Evolutionary conservation across 1,139 yeast species (phyloP).

Genomic region (Saccharomyces hybrid): DNA sequence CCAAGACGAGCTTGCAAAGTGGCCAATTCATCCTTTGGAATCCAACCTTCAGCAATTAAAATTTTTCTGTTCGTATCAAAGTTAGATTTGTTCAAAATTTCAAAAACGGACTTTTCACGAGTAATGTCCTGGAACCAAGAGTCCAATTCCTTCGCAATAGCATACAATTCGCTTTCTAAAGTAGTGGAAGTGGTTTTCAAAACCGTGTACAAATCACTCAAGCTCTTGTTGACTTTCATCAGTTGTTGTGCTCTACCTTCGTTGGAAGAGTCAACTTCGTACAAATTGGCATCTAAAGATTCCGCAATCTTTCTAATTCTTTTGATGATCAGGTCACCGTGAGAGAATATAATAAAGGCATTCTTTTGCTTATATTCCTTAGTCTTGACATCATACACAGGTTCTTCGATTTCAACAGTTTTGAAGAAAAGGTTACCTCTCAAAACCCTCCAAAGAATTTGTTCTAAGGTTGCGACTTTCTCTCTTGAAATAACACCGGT

Average conservation of each 20-base stretch:
- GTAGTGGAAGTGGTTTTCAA: constrained; percentile 64
- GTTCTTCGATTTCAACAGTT: constrained; percentile 57
- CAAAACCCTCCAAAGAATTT: constrained; percentile 85
- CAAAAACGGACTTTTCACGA: constrained; percentile 69
- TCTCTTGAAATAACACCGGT: constrained; percentile 77
- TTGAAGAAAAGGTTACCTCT: constrained; percentile 83
- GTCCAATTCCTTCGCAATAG: constrained; percentile 64
- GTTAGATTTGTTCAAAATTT: constrained; percentile 70
- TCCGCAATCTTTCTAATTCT: constrained; percentile 71
- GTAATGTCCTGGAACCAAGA: constrained; percentile 58
- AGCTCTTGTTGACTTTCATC: constrained; percentile 46
- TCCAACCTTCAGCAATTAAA: constrained; percentile 97
- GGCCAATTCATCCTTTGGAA: constrained; percentile 51
- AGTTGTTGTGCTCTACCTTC: constrained; percentile 52
- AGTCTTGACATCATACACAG: constrained; percentile 43
- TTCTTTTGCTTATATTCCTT: constrained; percentile 49
- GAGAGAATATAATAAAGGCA: constrained; percentile 79
- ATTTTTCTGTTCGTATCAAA: constrained; percentile 81
- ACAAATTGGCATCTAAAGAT: constrained; percentile 74
- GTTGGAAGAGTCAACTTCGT: constrained; percentile 55
- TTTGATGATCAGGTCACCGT: constrained; percentile 63
- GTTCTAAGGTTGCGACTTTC: constrained; percentile 65
- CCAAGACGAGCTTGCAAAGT: constrained; percentile 51
- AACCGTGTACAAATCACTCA: constrained; percentile 60
- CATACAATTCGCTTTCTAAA: constrained; percentile 63